Base-by-base conservation (phyloP, 2,329 filamentous ascomycete genomes). In the Aspergillus floridensis region DNA sequence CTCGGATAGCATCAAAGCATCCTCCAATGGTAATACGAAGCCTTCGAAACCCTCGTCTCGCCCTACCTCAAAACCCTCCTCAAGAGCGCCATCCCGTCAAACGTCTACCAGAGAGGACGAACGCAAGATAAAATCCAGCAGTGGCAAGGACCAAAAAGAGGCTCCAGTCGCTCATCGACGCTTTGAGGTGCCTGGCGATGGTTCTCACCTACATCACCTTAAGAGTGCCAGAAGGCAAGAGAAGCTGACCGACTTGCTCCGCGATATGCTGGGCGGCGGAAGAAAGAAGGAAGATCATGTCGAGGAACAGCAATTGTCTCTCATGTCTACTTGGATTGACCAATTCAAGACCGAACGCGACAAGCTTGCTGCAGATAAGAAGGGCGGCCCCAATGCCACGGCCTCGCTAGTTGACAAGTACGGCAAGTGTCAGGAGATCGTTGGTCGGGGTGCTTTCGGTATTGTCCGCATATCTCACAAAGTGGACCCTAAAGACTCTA, bases 381-480 rank as follows among this genome's bases (percentile, higher is more conserved):
- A 89, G 74, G 86, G 86, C 24, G 89, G 89, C 0, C 85, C 89
- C 6, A 90, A 89, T 70, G 83, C 88, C 19, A 88, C 90, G 16
- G 87, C 86, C 21, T 92, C 92, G 0, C 81, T 99, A 52, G 91
- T 95, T 1, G 92, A 98, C 72, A 98, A 98, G 75, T 99, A 99
- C 74, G 95, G 95, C 68, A 98, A 98, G 79, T 98, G 95, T 73
- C 93, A 98, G 73, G 95, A 99, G 75, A 88, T 99, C 35, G 92
- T 99, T 24, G 95, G 95, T 21, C 91, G 93, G 41, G 95, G 95
- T 62, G 95, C 95, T 47, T 99, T 99, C 76, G 95, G 95, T 59
- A 96, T 99, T 64, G 95, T 99, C 65, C 87, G 95, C 62, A 96
- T 98, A 76, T 96, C 93, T 16, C 95, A 98, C 84, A 99, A 99